Conservation (phyloP, 345 rosid genomes). For the Microthlaspi erraticum region DNA sequence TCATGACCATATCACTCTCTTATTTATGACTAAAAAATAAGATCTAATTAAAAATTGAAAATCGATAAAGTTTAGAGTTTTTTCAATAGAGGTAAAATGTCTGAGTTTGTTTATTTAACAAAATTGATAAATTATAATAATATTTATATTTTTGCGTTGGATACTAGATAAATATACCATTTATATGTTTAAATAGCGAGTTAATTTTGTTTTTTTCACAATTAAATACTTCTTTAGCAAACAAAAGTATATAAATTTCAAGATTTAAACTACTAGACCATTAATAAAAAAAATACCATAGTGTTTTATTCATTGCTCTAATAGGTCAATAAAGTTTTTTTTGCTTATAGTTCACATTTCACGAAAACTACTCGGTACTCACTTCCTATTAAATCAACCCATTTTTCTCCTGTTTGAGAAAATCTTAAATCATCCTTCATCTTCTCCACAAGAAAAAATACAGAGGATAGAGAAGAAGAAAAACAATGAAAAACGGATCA, state of each 20-base stretch:
- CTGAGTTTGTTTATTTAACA: neutral
- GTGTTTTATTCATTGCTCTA: constrained; percentile 10
- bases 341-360: constrained; percentile 37
- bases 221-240: too few relatives aligned
- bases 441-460: constrained; percentile 4
- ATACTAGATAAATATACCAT: too few relatives aligned
- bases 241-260: neutral
- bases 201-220: too few relatives aligned
- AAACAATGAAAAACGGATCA: constrained; percentile 60
- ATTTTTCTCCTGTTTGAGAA: constrained; percentile 12
- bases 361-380: neutral
- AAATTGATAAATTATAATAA: too few relatives aligned
- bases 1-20: neutral
- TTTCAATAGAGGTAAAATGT: neutral
- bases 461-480: neutral
- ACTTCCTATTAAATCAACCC: constrained; percentile 37
- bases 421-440: constrained; percentile 22
- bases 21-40: neutral
- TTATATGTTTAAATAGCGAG: too few relatives aligned
- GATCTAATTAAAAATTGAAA: neutral
- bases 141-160: too few relatives aligned
- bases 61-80: neutral
- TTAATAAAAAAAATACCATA: neutral
- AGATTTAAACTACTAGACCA: neutral
- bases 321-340: neutral